A percentile compares a stretch with the other conserved stretches of the same genome.
These are phyloP conservation scores for Mycena citricolor DNA, from an alignment of 1,284 basidiomycete genomes.

Conservation along the genomic window DNA sequence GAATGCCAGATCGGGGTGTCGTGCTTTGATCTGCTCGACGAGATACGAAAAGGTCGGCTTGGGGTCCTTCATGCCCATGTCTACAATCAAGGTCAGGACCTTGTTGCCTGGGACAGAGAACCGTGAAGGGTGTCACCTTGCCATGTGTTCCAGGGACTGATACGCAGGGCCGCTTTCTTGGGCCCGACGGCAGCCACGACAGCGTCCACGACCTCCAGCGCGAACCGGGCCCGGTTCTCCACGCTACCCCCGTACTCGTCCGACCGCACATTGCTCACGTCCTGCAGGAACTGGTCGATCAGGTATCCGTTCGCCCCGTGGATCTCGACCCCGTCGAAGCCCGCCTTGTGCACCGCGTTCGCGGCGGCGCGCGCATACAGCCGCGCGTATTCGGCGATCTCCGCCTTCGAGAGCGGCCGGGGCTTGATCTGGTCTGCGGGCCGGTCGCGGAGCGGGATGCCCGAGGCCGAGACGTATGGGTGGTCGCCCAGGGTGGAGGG, in stretches of 20 bases:
- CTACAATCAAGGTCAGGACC: background rate
- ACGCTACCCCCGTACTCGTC: constrained; percentile 60
- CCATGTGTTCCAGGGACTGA: constrained; percentile 40
- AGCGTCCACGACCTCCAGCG: constrained; percentile 42
- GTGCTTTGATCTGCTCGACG: constrained; percentile 24
- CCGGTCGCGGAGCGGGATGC: constrained; percentile 37
- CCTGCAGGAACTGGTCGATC: constrained; percentile 41
- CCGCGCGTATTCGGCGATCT: constrained; percentile 31
- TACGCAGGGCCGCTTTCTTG: constrained; percentile 38
- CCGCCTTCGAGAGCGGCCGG: constrained; percentile 25
- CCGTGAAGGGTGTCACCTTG: constrained; percentile 27
- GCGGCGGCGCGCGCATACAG: constrained; percentile 28
- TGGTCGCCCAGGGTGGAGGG: constrained; percentile 28
- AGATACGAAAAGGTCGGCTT: constrained; percentile 31
- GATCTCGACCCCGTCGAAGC: constrained; percentile 29
- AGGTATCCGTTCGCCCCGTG: constrained; percentile 40
- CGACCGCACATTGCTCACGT: constrained; percentile 48
- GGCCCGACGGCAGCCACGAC: constrained; percentile 29
- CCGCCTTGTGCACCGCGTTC: constrained; percentile 31
- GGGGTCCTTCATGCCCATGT: constrained; percentile 30
- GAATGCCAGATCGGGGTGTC: constrained; percentile 44
- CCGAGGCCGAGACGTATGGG: constrained; percentile 37
- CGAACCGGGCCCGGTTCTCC: constrained; percentile 54
- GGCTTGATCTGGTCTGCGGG: constrained; percentile 12
- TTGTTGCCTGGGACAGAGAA: background rate